Conservation (phyloP, 768 basidiomycete genomes). For the Amanita brunnescens region DNA sequence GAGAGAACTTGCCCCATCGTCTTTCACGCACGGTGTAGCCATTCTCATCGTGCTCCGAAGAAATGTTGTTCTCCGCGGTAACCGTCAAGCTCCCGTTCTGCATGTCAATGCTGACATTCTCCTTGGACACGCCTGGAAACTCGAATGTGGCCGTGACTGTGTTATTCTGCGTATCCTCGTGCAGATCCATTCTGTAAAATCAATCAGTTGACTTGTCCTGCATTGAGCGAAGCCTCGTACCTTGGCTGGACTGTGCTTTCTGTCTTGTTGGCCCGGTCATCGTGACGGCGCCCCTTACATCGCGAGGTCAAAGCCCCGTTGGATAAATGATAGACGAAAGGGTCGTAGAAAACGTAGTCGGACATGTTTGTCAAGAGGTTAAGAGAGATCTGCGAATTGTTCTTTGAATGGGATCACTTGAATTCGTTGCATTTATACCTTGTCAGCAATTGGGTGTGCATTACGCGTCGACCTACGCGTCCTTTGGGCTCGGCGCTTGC, state of each 20-base stretch:
- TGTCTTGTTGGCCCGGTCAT: neutral
- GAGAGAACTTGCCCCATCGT: constrained; percentile 35
- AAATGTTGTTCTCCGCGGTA: constrained; percentile 35
- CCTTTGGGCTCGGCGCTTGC: neutral
- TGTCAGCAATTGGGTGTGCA: too few species aligned
- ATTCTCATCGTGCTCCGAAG: constrained; percentile 26
- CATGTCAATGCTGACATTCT: constrained; percentile 46
- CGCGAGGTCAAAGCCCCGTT: constrained; percentile 21
- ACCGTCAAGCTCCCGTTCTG: constrained; percentile 42
- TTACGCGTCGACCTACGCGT: neutral
- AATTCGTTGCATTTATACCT: neutral
- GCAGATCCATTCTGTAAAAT: constrained; percentile 44
- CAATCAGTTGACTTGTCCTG: neutral
- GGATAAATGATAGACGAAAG: constrained; percentile 15
- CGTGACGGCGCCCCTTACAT: neutral
- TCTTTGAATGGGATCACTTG: neutral
- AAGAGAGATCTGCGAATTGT: neutral
- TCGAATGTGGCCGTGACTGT: constrained; percentile 51
- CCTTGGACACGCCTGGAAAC: constrained; percentile 47
- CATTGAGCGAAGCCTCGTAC: neutral
- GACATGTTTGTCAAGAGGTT: constrained; percentile 1
- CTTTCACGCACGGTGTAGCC: constrained; percentile 45
- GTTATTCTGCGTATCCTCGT: constrained; percentile 40
- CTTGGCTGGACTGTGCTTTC: neutral
- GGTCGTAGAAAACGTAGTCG: neutral